These are phyloP conservation scores for Fusarium tupiense DNA, from an alignment of 2,329 filamentous ascomycete species.

Conservation along the genomic window DNA sequence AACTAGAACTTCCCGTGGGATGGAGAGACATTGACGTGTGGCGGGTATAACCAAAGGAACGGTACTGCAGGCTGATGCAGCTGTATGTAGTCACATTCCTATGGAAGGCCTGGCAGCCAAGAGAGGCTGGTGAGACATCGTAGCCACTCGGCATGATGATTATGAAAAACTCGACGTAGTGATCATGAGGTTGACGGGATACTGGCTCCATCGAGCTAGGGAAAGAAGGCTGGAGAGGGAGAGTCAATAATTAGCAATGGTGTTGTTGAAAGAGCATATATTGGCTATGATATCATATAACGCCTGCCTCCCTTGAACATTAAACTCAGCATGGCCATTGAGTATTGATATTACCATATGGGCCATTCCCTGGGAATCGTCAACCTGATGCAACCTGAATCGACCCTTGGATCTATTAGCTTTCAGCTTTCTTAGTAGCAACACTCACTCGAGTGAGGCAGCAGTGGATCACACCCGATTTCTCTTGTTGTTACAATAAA, in stretches of 20 bases:
- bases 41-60: constrained; percentile 22
- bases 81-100: constrained; percentile 41
- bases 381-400: neutral
- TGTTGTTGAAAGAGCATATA: constrained; percentile 11
- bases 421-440: neutral
- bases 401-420: neutral
- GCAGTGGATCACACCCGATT: constrained; percentile 1
- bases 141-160: constrained; percentile 19
- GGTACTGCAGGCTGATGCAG: constrained; percentile 27
- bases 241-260: constrained; percentile 20
- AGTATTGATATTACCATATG: neutral
- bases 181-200: constrained; percentile 6
- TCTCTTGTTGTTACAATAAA: neutral
- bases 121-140: constrained; percentile 38
- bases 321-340: neutral
- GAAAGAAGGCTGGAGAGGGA: constrained; percentile 4
- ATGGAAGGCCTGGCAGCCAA: constrained; percentile 23
- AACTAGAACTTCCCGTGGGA: constrained; percentile 1
- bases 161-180: neutral
- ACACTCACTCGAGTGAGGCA: constrained; percentile 16
- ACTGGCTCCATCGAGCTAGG: neutral
- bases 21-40: constrained; percentile 16
- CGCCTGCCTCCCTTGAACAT: neutral
- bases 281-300: constrained; percentile 4
- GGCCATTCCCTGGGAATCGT: neutral